A percentile compares a stretch with the other conserved stretches of the same genome.
Conservation (phyloP, 495 filamentous ascomycete species). For the Xeromyces bisporus region DNA sequence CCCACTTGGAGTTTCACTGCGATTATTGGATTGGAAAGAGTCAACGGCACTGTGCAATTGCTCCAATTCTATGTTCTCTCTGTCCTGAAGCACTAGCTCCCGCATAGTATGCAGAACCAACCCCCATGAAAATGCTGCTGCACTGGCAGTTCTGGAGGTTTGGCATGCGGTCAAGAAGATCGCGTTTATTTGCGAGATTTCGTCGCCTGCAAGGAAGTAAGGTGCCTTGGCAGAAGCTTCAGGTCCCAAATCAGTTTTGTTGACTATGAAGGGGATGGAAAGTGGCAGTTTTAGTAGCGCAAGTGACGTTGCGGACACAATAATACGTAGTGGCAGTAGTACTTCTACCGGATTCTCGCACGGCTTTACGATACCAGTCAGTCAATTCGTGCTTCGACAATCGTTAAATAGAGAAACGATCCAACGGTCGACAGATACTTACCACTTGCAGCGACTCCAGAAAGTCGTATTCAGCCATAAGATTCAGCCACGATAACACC, state of each 20-base stretch:
- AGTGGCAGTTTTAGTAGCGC: conserved; percentile 51
- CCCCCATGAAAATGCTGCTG: conserved; percentile 61
- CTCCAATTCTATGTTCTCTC: conserved; percentile 41
- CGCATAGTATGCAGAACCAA: conserved; percentile 53
- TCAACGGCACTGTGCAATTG: conserved; percentile 46
- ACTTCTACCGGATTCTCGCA: conserved; percentile 32
- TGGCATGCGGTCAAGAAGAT: conserved; percentile 37
- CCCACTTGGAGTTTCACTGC: conserved; percentile 10
- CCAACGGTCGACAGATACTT: conserved; percentile 11
- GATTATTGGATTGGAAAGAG: conserved; percentile 27
- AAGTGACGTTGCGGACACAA: conserved; percentile 57
- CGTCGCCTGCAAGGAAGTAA: conserved; percentile 45
- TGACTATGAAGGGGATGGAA: conserved; percentile 16
- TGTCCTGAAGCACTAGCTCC: conserved; percentile 37
- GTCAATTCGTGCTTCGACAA: conserved; percentile 1
- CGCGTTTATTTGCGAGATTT: conserved; percentile 47
- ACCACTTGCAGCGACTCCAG: conserved; percentile 42
- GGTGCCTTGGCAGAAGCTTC: conserved; percentile 21
- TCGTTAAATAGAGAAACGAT: too few relatives aligned
- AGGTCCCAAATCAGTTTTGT: conserved; percentile 5
- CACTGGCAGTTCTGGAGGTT: conserved; percentile 36
- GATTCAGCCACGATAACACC: conserved; percentile 54
- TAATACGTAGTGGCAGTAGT: conserved; percentile 41
- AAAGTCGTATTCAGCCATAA: conserved; percentile 49
- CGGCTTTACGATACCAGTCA: conserved; percentile 21